Base-by-base conservation (phyloP, 2,329 filamentous ascomycete species). In the Fusarium austroafricanum region DNA sequence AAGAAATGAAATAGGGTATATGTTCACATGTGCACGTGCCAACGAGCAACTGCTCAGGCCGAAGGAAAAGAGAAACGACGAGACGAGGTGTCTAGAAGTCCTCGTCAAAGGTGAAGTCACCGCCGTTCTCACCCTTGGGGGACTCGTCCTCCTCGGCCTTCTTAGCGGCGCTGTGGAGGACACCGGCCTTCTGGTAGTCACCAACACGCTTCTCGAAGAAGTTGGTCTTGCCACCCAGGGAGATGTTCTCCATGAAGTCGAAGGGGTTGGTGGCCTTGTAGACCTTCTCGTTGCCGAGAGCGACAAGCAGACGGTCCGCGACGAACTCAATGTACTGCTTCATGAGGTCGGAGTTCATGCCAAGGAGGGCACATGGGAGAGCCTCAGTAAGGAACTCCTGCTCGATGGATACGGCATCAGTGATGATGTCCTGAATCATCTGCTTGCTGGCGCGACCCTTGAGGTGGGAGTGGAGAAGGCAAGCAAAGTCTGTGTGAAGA, bases 211-310 rank as follows among this genome's bases (percentile, higher is more conserved):
- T 99, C 91, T 99, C 96, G 80, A 99, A 99, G 89, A 99, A 99
- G 90, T 99, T 99, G 80, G 96, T 99, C 92, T 99, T 99, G 82
- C 96, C 96, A 52, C 94, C 93, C 12, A 99, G 88, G 21, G 96
- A 98, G 82, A 99, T 99, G 84, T 97, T 97, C 88, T 99, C 96
- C 96, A 99, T 99, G 83, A 99, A 99, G 87, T 99, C 96, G 80
- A 99, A 99, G 79, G 96, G 96, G 85, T 99, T 99, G 80, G 90
- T 88, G 26, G 91, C 86, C 78, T 96, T 92, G 89, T 97, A 99
- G 75, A 92, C 86, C 87, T 97, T 98, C 75, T 92, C 88, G 82
- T 97, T 97, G 76, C 96, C 96, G 45, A 99, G 92, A 31, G 96
- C 90, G 61, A 98, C 85, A 35, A 99, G 89, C 35, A 99, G 91